Evolutionary conservation across 805 yeast species (phyloP), one percentile per base, ranked within the genome.

Genomic region (Candida sithepensis): DNA sequence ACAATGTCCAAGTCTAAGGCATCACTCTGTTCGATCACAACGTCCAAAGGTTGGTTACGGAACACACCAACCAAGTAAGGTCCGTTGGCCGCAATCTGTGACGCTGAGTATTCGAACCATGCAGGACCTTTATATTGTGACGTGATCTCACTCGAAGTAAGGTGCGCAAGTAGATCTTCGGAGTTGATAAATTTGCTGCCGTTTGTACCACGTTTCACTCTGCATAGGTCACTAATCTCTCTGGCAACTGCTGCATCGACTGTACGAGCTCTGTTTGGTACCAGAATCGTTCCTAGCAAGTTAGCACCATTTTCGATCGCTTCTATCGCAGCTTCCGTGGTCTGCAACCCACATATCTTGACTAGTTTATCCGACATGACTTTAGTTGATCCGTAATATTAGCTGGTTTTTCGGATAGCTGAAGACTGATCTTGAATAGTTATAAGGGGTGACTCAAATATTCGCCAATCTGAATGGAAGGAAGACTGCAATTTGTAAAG

Each of bases 1-100:
- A 94, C 85, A 22, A 88, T 69, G 64, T 94, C 98, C 3, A 90
- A 61, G 1, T 69, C 68, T 14, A 83, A 64, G 7, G 72, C 74
- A 2, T 60, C 53, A 0, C 75, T 73, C 2, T 75, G 57, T 9
- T 54, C 47, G 37, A 72, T 61, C 1, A 92, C 85, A 13, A 84
- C 85, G 2, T 77, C 82, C 3, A 85, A 58, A 0, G 84, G 58
- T 64, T 91, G 97, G 63, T 94, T 88, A 49, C 91, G 73, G 69
- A 92, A 89, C 3, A 92, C 99, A 1, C 98, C 99, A 2, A 90
- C 97, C 2, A 86, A 64, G 54, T 72, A 79, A 0, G 94, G 94
- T 0, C 90, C 88, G 39, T 70, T 63, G 20, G 48, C 52, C 10
- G 42, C 42, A 5, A 72, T 49, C 16, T 52, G 45, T 4, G 59